Conservation (phyloP, 2,329 filamentous ascomycete genomes). For the Paecilomyces sp. region DNA sequence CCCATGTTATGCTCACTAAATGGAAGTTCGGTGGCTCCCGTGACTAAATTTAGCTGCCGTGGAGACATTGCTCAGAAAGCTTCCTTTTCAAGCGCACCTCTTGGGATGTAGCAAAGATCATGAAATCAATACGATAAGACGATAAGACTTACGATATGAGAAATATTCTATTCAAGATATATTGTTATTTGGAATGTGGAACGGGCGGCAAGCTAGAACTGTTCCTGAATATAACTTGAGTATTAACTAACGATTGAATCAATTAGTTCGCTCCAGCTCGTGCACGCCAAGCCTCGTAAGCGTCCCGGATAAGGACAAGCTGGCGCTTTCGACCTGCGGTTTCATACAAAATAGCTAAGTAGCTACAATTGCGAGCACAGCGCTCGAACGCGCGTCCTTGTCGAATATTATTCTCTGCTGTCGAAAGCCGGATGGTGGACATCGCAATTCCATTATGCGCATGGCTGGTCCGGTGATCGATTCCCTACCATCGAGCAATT, state of each 20-base stretch:
- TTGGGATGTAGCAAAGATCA: background rate
- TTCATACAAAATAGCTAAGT: background rate
- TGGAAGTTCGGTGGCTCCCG: background rate
- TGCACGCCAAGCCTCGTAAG: background rate
- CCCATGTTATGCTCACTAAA: background rate
- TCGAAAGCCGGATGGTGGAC: background rate
- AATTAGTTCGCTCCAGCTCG: background rate
- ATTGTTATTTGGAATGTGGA: background rate
- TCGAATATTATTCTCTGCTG: background rate
- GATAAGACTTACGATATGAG: background rate
- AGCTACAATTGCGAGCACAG: background rate
- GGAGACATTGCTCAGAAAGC: background rate
- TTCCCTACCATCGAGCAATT: slow-evolving; percentile 9
- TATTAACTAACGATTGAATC: no score
- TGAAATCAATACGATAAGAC: background rate
- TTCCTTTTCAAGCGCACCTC: background rate
- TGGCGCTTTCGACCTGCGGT: background rate
- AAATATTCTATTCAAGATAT: background rate
- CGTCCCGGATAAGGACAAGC: slow-evolving; percentile 1
- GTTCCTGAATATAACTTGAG: background rate
- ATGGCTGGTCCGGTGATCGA: slow-evolving; percentile 10
- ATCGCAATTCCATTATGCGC: slow-evolving; percentile 2
- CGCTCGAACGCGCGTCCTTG: background rate
- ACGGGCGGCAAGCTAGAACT: background rate
- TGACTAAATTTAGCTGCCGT: background rate